Evolutionary conservation across 179 eudicot genomes (phyloP).

Genomic region (Silene vulgaris): DNA sequence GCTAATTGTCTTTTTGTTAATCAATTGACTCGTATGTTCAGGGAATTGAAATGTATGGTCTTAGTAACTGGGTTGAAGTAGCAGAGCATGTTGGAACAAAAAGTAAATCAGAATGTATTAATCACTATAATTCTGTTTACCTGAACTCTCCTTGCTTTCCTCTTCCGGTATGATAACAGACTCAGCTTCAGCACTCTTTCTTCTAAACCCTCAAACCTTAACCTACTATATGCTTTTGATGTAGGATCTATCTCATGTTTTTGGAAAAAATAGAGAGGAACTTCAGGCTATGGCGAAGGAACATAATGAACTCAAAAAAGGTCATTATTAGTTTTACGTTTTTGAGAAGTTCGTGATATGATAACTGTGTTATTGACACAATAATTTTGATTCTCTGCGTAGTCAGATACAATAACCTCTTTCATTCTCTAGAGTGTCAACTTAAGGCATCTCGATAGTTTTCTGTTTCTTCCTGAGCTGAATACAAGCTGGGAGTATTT

Average conservation of each 20-base stretch:
- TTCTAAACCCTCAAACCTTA: background rate
- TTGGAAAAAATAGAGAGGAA: constrained; percentile 90
- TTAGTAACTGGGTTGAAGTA: constrained; percentile 83
- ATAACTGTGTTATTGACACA: constrained; percentile 9
- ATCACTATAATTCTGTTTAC: constrained; percentile 64
- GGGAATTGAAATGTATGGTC: constrained; percentile 93
- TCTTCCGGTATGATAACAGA: constrained; percentile 68
- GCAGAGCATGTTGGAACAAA: constrained; percentile 98
- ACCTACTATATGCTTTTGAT: constrained; percentile 19
- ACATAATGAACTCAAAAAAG: constrained; percentile 56
- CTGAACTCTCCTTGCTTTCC: constrained; percentile 95
- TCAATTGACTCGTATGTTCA: constrained; percentile 23
- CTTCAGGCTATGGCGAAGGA: constrained; percentile 94
- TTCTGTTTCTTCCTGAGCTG: background rate
- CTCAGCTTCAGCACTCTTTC: constrained; percentile 2
- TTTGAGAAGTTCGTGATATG: constrained; percentile 1
- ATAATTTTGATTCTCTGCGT: too few species aligned
- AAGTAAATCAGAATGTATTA: constrained; percentile 73
- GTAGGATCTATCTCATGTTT: constrained; percentile 90
- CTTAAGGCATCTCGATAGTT: background rate
- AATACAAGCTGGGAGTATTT: background rate
- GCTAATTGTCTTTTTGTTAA: constrained; percentile 5
- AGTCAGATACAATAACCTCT: background rate
- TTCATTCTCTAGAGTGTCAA: background rate
- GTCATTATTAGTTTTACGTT: constrained; percentile 31